Evolutionary conservation across 2,329 filamentous ascomycete genomes (phyloP).

Genomic region (Ceratocystiopsis brevicomis): DNA sequence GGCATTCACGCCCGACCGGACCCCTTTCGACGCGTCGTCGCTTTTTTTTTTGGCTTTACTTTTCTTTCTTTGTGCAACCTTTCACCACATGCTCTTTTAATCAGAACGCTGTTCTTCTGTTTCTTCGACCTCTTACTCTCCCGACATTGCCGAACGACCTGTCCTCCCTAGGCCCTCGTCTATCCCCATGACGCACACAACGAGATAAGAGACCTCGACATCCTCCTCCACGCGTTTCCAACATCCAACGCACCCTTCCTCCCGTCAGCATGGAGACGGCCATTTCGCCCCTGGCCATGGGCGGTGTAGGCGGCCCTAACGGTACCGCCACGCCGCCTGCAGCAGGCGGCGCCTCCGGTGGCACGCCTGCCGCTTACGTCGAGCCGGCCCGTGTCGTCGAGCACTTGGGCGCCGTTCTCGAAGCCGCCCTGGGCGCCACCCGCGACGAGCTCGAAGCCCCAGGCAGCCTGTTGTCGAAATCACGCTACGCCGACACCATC

Average conservation of each 20-base stretch:
- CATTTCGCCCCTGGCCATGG: slow-evolving; percentile 21
- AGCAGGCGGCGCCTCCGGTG: background rate
- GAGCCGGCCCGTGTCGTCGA: slow-evolving; percentile 54
- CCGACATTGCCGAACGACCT: no score
- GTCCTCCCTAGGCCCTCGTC: no score
- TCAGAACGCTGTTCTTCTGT: no score
- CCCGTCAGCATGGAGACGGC: slow-evolving; percentile 30
- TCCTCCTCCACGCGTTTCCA: no score
- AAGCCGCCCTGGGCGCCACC: slow-evolving; percentile 55
- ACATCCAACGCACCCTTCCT: background rate
- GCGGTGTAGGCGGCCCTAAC: slow-evolving; percentile 15
- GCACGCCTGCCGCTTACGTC: slow-evolving; percentile 32
- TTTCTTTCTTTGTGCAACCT: background rate
- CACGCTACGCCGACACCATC: slow-evolving; percentile 57
- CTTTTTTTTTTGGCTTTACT: background rate
- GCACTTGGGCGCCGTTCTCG: slow-evolving; percentile 50
- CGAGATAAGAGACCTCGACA: no score
- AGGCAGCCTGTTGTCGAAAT: slow-evolving; percentile 65
- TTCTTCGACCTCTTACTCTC: no score
- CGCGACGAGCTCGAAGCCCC: slow-evolving; percentile 60
- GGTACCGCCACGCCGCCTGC: slow-evolving; percentile 14
- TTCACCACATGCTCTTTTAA: no score
- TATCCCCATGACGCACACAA: no score
- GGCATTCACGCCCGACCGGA: no score
- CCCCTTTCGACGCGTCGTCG: background rate